phyloP scores from a whole-genome alignment of 495 filamentous ascomycete species.

The Entonaema liquescens region DNA sequence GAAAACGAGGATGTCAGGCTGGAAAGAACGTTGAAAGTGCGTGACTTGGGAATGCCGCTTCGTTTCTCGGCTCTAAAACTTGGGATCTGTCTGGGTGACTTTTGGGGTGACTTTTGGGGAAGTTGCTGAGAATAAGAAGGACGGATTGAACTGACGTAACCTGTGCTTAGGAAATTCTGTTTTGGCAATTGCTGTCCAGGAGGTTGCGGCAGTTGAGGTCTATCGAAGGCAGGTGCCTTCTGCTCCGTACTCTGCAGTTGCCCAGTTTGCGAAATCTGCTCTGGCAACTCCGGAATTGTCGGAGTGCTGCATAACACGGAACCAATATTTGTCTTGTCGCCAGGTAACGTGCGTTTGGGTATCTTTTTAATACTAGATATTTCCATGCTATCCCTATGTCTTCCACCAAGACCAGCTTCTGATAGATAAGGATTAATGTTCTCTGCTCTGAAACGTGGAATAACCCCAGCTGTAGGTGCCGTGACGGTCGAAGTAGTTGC shows the following conservation, averaged over 20 bases:
- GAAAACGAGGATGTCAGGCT: constrained; percentile 52
- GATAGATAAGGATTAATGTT: constrained; percentile 33
- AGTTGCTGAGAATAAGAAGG: neutral
- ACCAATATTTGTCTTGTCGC: neutral
- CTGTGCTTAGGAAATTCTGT: neutral
- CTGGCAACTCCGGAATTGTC: constrained; percentile 22
- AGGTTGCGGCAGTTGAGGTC: neutral
- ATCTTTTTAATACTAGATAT: constrained; percentile 4
- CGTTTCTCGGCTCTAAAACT: constrained; percentile 15
- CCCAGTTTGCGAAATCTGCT: neutral
- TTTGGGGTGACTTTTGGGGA: neutral
- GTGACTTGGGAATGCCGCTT: constrained; percentile 45
- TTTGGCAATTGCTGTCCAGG: neutral
- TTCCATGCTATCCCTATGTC: constrained; percentile 20
- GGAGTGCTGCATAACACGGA: too few species aligned
- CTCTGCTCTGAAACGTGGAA: constrained; percentile 26
- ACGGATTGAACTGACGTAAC: too few species aligned
- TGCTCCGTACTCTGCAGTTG: neutral
- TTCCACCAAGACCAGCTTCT: neutral
- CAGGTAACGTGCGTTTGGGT: neutral
- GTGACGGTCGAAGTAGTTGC: neutral
- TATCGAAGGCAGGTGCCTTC: neutral
- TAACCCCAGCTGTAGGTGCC: neutral
- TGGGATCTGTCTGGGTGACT: neutral
- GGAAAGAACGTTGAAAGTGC: constrained; percentile 52